Conservation (phyloP, 1,284 basidiomycete species). For the Leccinum cinnamomeum region DNA sequence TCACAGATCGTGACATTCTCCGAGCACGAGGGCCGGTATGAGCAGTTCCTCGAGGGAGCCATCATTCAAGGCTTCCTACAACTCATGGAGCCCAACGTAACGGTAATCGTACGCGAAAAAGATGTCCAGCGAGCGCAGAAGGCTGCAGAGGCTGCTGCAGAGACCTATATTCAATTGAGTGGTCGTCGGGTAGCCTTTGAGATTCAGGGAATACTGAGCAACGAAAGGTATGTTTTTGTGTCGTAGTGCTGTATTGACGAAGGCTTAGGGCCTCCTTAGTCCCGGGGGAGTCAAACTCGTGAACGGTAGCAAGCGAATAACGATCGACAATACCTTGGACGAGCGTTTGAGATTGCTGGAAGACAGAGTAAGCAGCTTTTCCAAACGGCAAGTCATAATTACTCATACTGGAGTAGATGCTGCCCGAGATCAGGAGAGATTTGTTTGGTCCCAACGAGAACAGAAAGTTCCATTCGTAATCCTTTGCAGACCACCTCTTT, state of each 20-base stretch:
- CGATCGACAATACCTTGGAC: slow-evolving; percentile 89
- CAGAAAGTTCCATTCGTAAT: slow-evolving; percentile 78
- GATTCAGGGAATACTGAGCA: slow-evolving; percentile 66
- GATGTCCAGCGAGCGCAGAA: slow-evolving; percentile 58
- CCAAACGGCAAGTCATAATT: not conserved
- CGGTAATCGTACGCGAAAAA: slow-evolving; percentile 58
- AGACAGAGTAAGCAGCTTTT: slow-evolving; percentile 64
- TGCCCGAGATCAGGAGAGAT: slow-evolving; percentile 85
- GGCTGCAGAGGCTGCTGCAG: slow-evolving; percentile 63
- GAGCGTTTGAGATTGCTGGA: slow-evolving; percentile 85
- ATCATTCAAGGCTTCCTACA: slow-evolving; percentile 79
- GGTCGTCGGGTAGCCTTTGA: slow-evolving; percentile 65
- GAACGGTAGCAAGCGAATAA: slow-evolving; percentile 77
- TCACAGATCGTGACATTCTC: slow-evolving; percentile 63
- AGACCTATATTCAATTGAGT: slow-evolving; percentile 72
- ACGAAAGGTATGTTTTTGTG: slow-evolving; percentile 61
- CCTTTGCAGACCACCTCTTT: not conserved
- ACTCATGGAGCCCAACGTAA: slow-evolving; percentile 70
- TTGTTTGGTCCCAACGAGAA: slow-evolving; percentile 86
- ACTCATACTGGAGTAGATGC: slow-evolving; percentile 59
- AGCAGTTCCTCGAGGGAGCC: slow-evolving; percentile 75
- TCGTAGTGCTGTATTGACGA: slow-evolving; percentile 44
- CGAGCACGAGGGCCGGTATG: slow-evolving; percentile 71
- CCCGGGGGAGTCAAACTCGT: slow-evolving; percentile 83
- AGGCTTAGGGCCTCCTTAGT: slow-evolving; percentile 29